Percentiles rank a stretch among this genome's conserved stretches.
Evolutionary conservation across 1,139 yeast species (phyloP).

Genomic region (Taphrina sp.): DNA sequence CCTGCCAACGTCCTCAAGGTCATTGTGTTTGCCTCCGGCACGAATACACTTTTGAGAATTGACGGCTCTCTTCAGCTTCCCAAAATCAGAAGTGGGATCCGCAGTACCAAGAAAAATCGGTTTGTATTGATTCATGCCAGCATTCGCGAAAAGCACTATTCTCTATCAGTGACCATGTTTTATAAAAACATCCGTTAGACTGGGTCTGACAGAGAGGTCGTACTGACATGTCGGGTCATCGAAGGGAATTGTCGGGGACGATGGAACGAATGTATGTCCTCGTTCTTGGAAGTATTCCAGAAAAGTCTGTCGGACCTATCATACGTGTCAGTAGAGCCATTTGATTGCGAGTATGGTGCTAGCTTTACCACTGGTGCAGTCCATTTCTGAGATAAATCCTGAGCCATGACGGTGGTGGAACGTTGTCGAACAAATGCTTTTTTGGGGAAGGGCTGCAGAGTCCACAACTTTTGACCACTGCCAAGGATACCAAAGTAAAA

Average conservation of each 20-base stretch:
- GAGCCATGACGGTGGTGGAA: constrained; percentile 13
- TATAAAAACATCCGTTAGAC: no score
- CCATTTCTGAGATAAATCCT: constrained; percentile 2
- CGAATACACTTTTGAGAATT: constrained; percentile 97
- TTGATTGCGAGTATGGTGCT: no score
- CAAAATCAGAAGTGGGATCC: constrained; percentile 87
- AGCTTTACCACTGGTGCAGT: constrained; percentile 25
- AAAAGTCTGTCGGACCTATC: constrained; percentile 76
- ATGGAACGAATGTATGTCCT: constrained; percentile 78
- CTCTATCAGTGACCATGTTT: no score
- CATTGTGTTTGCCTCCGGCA: constrained; percentile 99
- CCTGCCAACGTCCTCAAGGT: constrained; percentile 95
- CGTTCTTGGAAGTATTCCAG: constrained; percentile 67
- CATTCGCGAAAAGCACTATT: constrained; percentile 32
- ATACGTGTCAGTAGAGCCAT: no score
- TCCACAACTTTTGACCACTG: no score
- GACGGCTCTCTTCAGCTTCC: constrained; percentile 78
- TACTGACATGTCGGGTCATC: constrained; percentile 77
- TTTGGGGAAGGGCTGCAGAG: no score
- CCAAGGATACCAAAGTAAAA: no score
- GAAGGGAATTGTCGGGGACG: constrained; percentile 93
- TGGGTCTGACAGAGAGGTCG: no score
- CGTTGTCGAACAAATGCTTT: no score
- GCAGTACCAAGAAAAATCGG: constrained; percentile 96
- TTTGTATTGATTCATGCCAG: constrained; percentile 73